These are phyloP conservation scores for Neophaeococcomyces mojaviensis DNA, from an alignment of 2,329 filamentous ascomycete species.

Conservation along the genomic window DNA sequence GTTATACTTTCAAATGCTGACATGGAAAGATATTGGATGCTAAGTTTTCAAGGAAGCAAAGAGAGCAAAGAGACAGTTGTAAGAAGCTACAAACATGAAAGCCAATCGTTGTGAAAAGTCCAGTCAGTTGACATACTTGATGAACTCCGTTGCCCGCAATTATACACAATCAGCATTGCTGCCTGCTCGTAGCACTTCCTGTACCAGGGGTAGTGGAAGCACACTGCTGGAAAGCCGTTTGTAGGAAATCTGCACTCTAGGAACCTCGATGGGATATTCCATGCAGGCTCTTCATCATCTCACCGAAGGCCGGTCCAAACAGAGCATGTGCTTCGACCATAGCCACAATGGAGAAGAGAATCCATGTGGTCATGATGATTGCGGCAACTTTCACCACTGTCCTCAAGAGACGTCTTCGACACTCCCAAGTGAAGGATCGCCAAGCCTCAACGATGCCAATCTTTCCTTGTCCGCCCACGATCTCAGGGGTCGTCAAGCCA, in stretches of 20 bases:
- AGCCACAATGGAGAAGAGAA: conserved; percentile 45
- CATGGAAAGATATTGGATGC: too few relatives aligned
- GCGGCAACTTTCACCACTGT: conserved; percentile 65
- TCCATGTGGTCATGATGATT: conserved; percentile 43
- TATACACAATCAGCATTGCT: too few relatives aligned
- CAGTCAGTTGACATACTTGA: too few relatives aligned
- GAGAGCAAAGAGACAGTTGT: too few relatives aligned
- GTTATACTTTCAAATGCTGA: too few relatives aligned
- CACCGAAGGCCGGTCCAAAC: conserved; percentile 28
- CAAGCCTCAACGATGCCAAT: conserved; percentile 69
- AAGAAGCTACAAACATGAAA: too few relatives aligned
- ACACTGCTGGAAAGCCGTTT: too few relatives aligned
- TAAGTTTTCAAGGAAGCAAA: too few relatives aligned
- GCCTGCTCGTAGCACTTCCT: too few relatives aligned
- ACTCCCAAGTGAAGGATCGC: conserved; percentile 65
- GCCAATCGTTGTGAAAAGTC: too few relatives aligned
- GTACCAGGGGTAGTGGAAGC: too few relatives aligned
- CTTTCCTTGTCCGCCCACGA: conserved; percentile 65
- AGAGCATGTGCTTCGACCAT: conserved; percentile 47
- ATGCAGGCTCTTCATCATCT: conserved; percentile 22
- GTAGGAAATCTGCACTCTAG: not conserved
- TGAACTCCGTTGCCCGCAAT: too few relatives aligned
- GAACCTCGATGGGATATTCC: conserved; percentile 11
- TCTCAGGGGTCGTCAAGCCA: conserved; percentile 65
- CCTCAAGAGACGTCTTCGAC: conserved; percentile 66